A percentile compares a stretch with the other conserved stretches of the same genome.
Conservation (phyloP, 2,329 filamentous ascomycete genomes). For the Trichoderma sp. region DNA sequence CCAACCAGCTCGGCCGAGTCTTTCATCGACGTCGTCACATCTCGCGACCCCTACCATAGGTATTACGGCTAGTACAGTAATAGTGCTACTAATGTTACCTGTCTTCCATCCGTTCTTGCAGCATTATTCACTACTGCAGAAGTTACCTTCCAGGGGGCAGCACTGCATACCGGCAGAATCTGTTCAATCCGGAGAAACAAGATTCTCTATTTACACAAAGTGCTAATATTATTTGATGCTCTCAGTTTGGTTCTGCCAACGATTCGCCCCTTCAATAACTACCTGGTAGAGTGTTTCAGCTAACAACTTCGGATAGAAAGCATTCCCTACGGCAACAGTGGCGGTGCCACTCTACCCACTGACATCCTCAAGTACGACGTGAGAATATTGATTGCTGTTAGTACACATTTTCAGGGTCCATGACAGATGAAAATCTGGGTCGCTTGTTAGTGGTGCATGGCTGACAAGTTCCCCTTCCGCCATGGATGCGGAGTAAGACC, state of each 20-base stretch:
- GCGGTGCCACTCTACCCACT: not conserved
- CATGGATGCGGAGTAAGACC: constrained; percentile 6
- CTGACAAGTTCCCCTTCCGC: not conserved
- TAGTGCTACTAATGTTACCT: not conserved
- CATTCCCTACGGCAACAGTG: not conserved
- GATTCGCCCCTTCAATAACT: not conserved
- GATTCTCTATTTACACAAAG: not conserved
- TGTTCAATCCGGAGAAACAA: not conserved
- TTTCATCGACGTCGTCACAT: constrained; percentile 7
- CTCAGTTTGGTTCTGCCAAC: not conserved
- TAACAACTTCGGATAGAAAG: not conserved
- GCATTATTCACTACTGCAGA: not conserved
- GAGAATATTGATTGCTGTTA: not conserved
- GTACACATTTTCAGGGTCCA: not conserved
- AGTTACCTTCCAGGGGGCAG: not conserved
- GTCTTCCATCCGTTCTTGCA: too few species aligned
- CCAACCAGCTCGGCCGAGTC: constrained; percentile 21
- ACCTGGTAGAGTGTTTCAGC: not conserved
- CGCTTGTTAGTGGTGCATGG: not conserved
- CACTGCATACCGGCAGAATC: not conserved
- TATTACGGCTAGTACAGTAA: not conserved
- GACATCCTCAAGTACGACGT: not conserved
- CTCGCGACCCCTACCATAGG: not conserved
- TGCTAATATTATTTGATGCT: not conserved
- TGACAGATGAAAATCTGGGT: not conserved